Base-by-base conservation (phyloP, 371 early-diverging fungal genomes). In the Mortierella sp. region DNA sequence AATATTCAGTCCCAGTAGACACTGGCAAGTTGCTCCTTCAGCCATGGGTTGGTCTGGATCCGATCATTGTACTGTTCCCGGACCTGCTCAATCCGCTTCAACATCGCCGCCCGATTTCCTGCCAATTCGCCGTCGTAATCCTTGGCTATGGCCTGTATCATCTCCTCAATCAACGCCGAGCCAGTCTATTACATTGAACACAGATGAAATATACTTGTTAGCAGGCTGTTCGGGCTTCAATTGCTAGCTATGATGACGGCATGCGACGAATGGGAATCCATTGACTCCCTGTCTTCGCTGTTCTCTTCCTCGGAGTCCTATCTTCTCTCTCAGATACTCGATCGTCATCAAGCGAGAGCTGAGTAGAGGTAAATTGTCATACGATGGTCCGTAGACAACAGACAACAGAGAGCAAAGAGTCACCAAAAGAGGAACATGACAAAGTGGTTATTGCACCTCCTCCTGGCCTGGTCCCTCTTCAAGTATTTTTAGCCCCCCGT, bases 11-110 rank as follows among this genome's bases (percentile, higher is more conserved):
- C 37, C 75, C 78, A 77, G 70, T 77, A 73, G 26, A 45, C 69
- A 24, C 65, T 68, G 9, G 52, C 53, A 45, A 82, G 47, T 45
- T 77, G 77, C 39, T 82, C 77, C 47, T 71, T 50, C 64, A 82
- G 72, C 82, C 82, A 82, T 1, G 78, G 77, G 58, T 82, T 82
- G 26, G 67, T 68, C 66, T 77, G 45, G 44, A 82, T 82, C 44
- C 34, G 61, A 22, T 70, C 72, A n/a, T 53, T 43, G 41, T 82
- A 82, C 31, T 74, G 74, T 37, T 71, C 66, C 8, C 74, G 74
- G 31, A 82, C 82, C 14, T 74, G 61, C 39, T 74, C 74, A n/a
- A 82, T 58, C 48, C 52, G 73, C 19, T 53, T 53, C 26, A 82
- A 63, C 71, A 82, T 74, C 2, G 53, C 58, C 24, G 63, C 55